These are phyloP conservation scores for Crithidia acanthocephali DNA, from an alignment of 208 protist genomes.

Conservation along the genomic window DNA sequence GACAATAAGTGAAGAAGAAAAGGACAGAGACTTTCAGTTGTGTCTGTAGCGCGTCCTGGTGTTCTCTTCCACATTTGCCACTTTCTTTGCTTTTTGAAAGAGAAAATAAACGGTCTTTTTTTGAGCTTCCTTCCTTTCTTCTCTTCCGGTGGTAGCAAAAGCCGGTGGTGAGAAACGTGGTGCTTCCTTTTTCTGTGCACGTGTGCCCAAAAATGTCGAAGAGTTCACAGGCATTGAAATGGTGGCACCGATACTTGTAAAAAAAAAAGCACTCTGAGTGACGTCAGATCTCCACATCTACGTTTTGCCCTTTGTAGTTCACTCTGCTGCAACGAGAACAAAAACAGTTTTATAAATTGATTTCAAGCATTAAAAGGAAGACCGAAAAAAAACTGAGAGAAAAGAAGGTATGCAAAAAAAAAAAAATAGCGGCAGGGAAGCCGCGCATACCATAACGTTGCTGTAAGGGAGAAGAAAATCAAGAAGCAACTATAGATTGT, in stretches of 20 bases:
- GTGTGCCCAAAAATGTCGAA: too few relatives aligned
- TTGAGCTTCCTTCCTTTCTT: background rate
- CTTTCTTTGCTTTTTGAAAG: background rate
- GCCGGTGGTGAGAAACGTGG: too few relatives aligned
- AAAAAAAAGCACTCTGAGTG: too few relatives aligned
- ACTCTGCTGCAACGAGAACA: too few relatives aligned
- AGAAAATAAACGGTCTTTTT: too few relatives aligned
- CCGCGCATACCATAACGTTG: background rate
- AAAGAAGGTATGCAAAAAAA: constrained; percentile 3
- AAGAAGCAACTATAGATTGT: background rate
- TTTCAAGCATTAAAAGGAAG: background rate
- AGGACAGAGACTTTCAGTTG: constrained; percentile 27
- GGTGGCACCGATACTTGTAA: too few relatives aligned
- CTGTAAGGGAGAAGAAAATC: background rate
- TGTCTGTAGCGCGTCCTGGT: constrained; percentile 10
- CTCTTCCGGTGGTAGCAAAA: too few relatives aligned
- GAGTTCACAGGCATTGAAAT: too few relatives aligned
- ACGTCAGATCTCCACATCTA: too few relatives aligned
- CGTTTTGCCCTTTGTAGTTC: too few relatives aligned
- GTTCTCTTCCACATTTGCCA: constrained; percentile 1
- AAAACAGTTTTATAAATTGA: too few relatives aligned
- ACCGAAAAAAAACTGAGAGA: constrained; percentile 18
- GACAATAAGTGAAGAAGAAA: constrained; percentile 11
- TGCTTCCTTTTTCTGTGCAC: too few relatives aligned
- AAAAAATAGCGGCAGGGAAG: background rate